A percentile compares a stretch with the other conserved stretches of the same genome.
Evolutionary conservation across 345 rosid species (phyloP).

Genomic region (Boechera stricta): DNA sequence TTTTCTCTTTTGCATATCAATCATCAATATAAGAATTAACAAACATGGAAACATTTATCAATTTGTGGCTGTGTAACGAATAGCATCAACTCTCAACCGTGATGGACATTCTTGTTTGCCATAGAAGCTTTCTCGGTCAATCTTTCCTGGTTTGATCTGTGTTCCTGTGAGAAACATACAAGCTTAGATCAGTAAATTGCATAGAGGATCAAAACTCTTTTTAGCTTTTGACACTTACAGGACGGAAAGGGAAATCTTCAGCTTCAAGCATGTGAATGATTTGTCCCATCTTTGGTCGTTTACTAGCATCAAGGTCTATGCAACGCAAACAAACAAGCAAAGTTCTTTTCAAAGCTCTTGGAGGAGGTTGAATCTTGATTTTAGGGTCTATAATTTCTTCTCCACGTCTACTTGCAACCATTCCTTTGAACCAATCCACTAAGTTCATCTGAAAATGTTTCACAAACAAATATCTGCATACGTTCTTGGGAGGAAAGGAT

Average conservation of each 20-base stretch:
- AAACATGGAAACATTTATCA: slow-evolving; percentile 31
- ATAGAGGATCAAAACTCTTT: background rate
- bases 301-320: slow-evolving; percentile 80
- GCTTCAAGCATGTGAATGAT: slow-evolving; percentile 97
- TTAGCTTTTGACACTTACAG: slow-evolving; percentile 55
- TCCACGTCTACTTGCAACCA: slow-evolving; percentile 86
- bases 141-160: slow-evolving; percentile 40
- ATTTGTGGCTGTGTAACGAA: slow-evolving; percentile 23
- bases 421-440: slow-evolving; percentile 97
- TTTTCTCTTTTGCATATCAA: background rate
- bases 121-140: background rate
- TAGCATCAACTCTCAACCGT: slow-evolving; percentile 27
- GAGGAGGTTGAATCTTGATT: slow-evolving; percentile 61
- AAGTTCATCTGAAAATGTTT: slow-evolving; percentile 70
- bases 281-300: slow-evolving; percentile 98
- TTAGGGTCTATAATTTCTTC: slow-evolving; percentile 86
- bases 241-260: slow-evolving; percentile 84
- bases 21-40: slow-evolving; percentile 32
- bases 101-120: slow-evolving; percentile 32
- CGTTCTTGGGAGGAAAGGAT: background rate
- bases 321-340: slow-evolving; percentile 90
- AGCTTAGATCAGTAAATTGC: background rate
- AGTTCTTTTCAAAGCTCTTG: slow-evolving; percentile 76
- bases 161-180: slow-evolving; percentile 21
- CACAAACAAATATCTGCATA: slow-evolving; percentile 1